Evolutionary conservation across 805 yeast species (phyloP), one percentile per base, ranked within the genome.

Genomic region (Teunomyces cretensis): DNA sequence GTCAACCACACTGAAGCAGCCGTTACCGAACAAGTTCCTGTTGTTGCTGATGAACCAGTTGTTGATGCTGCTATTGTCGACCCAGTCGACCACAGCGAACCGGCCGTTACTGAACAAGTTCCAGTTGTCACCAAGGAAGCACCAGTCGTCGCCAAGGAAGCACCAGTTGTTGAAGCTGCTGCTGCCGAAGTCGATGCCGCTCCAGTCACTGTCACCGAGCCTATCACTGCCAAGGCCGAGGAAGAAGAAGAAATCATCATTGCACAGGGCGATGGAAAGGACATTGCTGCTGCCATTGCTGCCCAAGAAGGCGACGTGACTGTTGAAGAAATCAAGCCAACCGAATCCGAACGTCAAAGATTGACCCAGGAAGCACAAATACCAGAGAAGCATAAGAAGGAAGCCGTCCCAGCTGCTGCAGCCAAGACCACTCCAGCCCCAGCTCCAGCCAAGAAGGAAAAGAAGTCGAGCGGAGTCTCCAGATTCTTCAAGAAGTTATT

Each of bases 301-400:
- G 70, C 72, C 39, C 57, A 60, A 43, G 71, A 61, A 51, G 62
- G 62, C 28, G 67, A 65, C 33, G 69, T 66, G 12, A 60, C 65
- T 24, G 61, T 71, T 32, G 76, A 71, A 56, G 74, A 72, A 54
- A 64, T 72, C 52, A 57, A 68, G 53, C 76, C 76, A 15, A 66
- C 72, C 30, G 64, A 58, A 26, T 60, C 68, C 24, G 74, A 72
- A 56, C 68, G 66, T 31, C 62, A 60, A 37, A 58, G 60, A 52
- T 62, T 69, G 46, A 60, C 68, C 19, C 58, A 62, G 45, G 68
- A 68, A 47, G 75, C 71, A 24, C 36, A 24, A 31, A 40, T 19
- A 15, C 42, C 28, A 24, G 14, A 15, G 30, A 4, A 31, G 33
- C 15, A 27, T n/a, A 36, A 30, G 28, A 16, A 44, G 17, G 35